Evolutionary conservation across 2,329 filamentous ascomycete genomes (phyloP).

Genomic region (Alternaria brassicicola): DNA sequence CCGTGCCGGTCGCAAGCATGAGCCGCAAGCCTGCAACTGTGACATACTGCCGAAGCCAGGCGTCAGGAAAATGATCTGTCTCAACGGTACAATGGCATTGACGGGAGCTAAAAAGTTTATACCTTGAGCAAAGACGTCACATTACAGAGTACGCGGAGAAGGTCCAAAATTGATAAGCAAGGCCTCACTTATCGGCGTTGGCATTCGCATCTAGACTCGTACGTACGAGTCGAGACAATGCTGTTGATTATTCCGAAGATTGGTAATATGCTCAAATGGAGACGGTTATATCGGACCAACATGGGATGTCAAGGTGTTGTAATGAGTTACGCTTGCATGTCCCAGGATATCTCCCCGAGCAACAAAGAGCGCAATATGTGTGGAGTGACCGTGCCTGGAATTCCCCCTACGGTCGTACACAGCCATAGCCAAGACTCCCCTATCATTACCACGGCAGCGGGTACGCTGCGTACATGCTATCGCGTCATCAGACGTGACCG

Average conservation of each 20-base stretch:
- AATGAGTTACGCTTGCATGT: neutral
- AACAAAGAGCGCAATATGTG: neutral
- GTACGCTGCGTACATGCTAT: neutral
- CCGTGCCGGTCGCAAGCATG: neutral
- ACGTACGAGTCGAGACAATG: neutral
- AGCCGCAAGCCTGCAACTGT: constrained; percentile 10
- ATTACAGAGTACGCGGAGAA: neutral
- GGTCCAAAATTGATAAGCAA: neutral
- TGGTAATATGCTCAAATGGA: neutral
- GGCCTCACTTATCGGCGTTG: neutral
- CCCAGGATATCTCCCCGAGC: neutral
- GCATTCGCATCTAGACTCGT: neutral
- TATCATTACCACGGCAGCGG: neutral
- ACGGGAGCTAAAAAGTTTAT: constrained; percentile 2
- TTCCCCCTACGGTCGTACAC: neutral
- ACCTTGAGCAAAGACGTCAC: neutral
- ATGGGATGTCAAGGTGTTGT: neutral
- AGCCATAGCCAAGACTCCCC: neutral
- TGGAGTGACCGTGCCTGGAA: neutral
- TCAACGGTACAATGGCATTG: neutral
- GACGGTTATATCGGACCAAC: neutral
- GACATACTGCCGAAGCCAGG: neutral
- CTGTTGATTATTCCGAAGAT: neutral
- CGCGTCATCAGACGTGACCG: neutral
- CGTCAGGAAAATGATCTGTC: neutral